phyloP scores from a whole-genome alignment of 179 eudicot genomes.

The Beta macrorhiza region DNA sequence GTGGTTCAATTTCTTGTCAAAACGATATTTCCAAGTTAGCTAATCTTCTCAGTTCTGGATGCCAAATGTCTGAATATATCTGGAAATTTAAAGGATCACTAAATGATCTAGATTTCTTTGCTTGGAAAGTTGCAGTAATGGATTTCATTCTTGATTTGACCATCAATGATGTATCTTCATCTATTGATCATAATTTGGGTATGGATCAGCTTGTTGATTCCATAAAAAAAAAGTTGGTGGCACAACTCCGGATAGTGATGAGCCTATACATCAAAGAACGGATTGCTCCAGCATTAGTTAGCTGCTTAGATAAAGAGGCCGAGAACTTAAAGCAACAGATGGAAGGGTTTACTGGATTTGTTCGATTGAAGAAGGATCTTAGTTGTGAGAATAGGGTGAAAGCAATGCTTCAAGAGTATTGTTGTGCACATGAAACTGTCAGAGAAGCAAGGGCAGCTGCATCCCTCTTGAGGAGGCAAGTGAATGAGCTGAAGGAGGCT shows the following conservation, averaged over 20 bases:
- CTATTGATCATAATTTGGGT: constrained; percentile 73
- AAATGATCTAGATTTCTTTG: constrained; percentile 65
- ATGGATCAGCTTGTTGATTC: constrained; percentile 80
- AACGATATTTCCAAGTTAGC: constrained; percentile 40
- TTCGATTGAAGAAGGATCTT: constrained; percentile 41
- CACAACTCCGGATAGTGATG: constrained; percentile 65
- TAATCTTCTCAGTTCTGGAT: constrained; percentile 60
- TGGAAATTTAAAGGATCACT: constrained; percentile 73
- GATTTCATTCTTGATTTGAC: constrained; percentile 80
- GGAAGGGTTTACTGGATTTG: constrained; percentile 38
- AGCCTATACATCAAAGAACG: constrained; percentile 68
- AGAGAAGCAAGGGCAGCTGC: constrained; percentile 91
- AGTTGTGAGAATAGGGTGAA: constrained; percentile 61
- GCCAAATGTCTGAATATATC: constrained; percentile 69
- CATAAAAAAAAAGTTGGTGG: constrained; percentile 67
- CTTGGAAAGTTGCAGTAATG: constrained; percentile 81
- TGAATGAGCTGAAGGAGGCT: constrained; percentile 75
- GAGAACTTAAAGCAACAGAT: constrained; percentile 53
- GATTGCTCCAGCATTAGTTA: constrained; percentile 63
- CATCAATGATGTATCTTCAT: constrained; percentile 65
- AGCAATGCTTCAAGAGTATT: constrained; percentile 83
- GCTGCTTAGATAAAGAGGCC: constrained; percentile 56
- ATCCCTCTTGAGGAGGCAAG: constrained; percentile 60
- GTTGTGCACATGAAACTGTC: constrained; percentile 87
- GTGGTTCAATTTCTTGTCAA: constrained; percentile 41